These are phyloP conservation scores for Periconia sp. DNA, from an alignment of 2,329 filamentous ascomycete species.

Conservation along the genomic window DNA sequence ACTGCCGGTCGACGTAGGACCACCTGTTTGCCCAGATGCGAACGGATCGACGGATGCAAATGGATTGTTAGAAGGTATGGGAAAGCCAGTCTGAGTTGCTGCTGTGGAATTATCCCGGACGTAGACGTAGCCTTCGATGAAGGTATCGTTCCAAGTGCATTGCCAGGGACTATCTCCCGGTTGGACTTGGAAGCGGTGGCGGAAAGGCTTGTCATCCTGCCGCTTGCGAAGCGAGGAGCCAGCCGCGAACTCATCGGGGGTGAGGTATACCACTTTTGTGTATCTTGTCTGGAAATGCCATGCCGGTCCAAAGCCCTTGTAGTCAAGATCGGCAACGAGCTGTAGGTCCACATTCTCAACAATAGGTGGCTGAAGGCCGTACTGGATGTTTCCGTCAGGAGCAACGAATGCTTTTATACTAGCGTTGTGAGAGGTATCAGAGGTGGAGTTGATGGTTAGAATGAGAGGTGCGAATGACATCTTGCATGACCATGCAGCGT, in stretches of 20 bases:
- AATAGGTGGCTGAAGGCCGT: conserved; percentile 67
- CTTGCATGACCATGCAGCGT: conserved; percentile 59
- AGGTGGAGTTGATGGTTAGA: conserved; percentile 31
- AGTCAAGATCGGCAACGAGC: conserved; percentile 64
- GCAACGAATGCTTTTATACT: conserved; percentile 30
- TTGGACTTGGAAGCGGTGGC: conserved; percentile 51
- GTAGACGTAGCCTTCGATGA: conserved; percentile 72
- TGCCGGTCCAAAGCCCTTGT: conserved; percentile 63
- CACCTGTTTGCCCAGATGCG: conserved; percentile 7
- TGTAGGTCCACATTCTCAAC: conserved; percentile 57
- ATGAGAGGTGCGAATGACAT: conserved; percentile 43
- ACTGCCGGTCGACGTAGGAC: too few relatives aligned
- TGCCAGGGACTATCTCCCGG: conserved; percentile 71
- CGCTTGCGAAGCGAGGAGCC: conserved; percentile 29
- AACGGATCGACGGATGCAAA: conserved; percentile 25
- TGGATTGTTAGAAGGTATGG: conserved; percentile 28
- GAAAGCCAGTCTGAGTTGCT: conserved; percentile 35
- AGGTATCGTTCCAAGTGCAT: conserved; percentile 72
- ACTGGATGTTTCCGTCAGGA: conserved; percentile 55
- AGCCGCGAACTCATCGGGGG: conserved; percentile 43
- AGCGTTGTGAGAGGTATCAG: conserved; percentile 17
- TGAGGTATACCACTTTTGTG: conserved; percentile 68
- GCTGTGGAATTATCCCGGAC: conserved; percentile 58
- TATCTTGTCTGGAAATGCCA: conserved; percentile 68
- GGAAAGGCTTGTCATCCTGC: conserved; percentile 27